Evolutionary conservation across 2,329 filamentous ascomycete species (phyloP).

Genomic region (Sporothrix sp.): DNA sequence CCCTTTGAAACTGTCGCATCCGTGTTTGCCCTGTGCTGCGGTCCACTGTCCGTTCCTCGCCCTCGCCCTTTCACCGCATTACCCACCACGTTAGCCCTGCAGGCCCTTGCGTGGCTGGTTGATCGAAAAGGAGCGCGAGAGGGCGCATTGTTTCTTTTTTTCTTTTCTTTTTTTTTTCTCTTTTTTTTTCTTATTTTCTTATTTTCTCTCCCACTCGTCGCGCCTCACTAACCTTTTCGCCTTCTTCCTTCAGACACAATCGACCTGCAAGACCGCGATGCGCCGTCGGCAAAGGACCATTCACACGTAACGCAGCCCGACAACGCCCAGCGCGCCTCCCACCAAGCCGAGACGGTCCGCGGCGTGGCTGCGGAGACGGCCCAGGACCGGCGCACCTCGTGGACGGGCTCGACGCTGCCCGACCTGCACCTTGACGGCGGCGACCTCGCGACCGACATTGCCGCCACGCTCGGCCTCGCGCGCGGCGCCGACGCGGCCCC

Average conservation of each 20-base stretch:
- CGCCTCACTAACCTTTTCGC: constrained; percentile 18
- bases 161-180: no score
- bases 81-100: no score
- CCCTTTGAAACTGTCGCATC: no score
- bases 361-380: constrained; percentile 68
- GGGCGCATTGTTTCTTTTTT: no score
- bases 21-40: no score
- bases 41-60: no score
- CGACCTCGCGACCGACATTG: constrained; percentile 33
- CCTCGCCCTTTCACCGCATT: no score
- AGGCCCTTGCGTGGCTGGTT: constrained; percentile 13
- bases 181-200: no score
- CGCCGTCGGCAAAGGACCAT: constrained; percentile 80
- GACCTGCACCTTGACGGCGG: constrained; percentile 38
- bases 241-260: constrained; percentile 61
- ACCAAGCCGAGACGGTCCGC: constrained; percentile 77
- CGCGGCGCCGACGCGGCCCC: constrained; percentile 9
- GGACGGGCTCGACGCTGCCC: constrained; percentile 31
- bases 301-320: constrained; percentile 40
- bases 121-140: constrained; percentile 5
- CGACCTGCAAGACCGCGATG: constrained; percentile 77
- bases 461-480: constrained; percentile 28
- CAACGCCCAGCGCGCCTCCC: constrained; percentile 49
- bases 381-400: constrained; percentile 59
- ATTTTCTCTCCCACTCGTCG: constrained; percentile 8